These are phyloP conservation scores for Apophysomyces elegans DNA, from an alignment of 371 early-diverging fungal species.

Conservation along the genomic window DNA sequence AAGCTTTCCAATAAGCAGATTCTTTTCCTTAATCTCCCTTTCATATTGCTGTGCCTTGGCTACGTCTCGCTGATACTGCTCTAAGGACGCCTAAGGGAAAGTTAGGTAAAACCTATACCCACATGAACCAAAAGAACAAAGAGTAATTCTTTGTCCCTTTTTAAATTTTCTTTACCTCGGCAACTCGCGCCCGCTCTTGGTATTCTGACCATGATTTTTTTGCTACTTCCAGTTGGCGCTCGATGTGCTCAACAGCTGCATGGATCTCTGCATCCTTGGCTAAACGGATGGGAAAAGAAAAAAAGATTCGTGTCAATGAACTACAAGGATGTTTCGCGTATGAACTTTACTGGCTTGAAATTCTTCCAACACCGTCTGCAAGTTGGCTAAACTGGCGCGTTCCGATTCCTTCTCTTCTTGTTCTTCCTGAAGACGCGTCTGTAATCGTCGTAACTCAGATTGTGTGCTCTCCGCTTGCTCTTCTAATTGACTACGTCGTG, in stretches of 20 bases:
- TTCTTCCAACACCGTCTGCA: slow-evolving; percentile 85
- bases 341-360: slow-evolving; percentile 77
- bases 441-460: slow-evolving; percentile 50
- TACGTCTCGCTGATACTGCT: slow-evolving; percentile 62
- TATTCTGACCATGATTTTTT: slow-evolving; percentile 62
- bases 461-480: slow-evolving; percentile 29
- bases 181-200: slow-evolving; percentile 58
- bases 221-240: slow-evolving; percentile 57
- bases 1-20: slow-evolving; percentile 74
- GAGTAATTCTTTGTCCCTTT: background rate
- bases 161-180: slow-evolving; percentile 52
- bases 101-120: too few relatives aligned
- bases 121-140: too few relatives aligned
- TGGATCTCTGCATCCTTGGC: slow-evolving; percentile 80
- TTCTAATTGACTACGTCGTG: slow-evolving; percentile 57
- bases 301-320: background rate
- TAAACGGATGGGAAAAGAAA: slow-evolving; percentile 16
- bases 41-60: slow-evolving; percentile 68
- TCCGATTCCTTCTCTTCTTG: slow-evolving; percentile 59
- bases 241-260: slow-evolving; percentile 74
- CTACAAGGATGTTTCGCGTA: background rate
- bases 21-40: slow-evolving; percentile 77
- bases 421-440: slow-evolving; percentile 32
- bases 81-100: slow-evolving; percentile 18
- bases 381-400: slow-evolving; percentile 72